These are phyloP conservation scores for Phytophthora syringae DNA, from an alignment of 352 stramenopile genomes.

Conservation along the genomic window DNA sequence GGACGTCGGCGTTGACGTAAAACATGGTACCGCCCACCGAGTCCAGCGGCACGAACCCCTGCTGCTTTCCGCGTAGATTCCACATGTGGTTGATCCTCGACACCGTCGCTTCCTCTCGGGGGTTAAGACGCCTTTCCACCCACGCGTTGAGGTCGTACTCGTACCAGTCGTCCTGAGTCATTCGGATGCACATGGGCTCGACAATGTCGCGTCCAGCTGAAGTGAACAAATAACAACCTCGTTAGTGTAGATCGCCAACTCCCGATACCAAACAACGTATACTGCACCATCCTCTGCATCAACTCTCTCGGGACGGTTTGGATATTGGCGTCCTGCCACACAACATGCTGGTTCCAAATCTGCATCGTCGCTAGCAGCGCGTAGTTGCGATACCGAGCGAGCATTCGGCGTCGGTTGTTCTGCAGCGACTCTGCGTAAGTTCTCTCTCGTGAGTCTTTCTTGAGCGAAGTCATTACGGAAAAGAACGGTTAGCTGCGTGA, in stretches of 20 bases:
- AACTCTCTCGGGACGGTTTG: slow-evolving; percentile 25
- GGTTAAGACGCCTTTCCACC: slow-evolving; percentile 4
- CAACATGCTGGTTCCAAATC: slow-evolving; percentile 47
- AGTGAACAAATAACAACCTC: not conserved
- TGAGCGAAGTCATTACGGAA: slow-evolving; percentile 47
- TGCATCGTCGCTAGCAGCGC: slow-evolving; percentile 42
- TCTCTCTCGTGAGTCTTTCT: slow-evolving; percentile 25
- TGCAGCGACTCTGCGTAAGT: slow-evolving; percentile 37
- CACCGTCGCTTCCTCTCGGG: slow-evolving; percentile 7
- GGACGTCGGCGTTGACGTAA: slow-evolving; percentile 46
- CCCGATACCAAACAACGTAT: not conserved
- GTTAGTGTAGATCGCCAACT: not conserved
- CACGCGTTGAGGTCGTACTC: slow-evolving; percentile 21
- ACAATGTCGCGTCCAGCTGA: slow-evolving; percentile 10
- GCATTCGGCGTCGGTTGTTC: slow-evolving; percentile 39
- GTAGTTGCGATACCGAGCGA: slow-evolving; percentile 59
- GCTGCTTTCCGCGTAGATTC: not conserved
- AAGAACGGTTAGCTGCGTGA: slow-evolving; percentile 36
- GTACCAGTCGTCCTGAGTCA: not conserved
- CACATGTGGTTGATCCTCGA: slow-evolving; percentile 8
- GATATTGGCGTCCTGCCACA: slow-evolving; percentile 57
- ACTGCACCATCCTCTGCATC: slow-evolving; percentile 39
- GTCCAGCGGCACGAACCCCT: slow-evolving; percentile 28
- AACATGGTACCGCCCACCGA: slow-evolving; percentile 53
- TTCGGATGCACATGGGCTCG: slow-evolving; percentile 11